Evolutionary conservation across 352 stramenopile species (phyloP).

Genomic region (Thraustochytrium striatum): DNA sequence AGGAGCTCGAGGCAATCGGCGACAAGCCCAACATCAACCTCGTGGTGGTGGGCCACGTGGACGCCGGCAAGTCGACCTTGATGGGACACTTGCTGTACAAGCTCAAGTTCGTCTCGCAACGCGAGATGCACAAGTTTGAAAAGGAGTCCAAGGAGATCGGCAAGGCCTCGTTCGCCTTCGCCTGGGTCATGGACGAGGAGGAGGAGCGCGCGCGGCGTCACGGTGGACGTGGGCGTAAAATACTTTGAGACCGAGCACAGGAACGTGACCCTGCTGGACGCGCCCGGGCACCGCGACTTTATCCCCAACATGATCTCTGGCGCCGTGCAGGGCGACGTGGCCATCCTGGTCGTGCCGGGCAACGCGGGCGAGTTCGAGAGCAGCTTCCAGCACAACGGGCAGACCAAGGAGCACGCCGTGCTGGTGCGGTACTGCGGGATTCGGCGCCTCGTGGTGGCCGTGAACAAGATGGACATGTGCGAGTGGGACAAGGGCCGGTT

Average conservation of each 20-base stretch:
- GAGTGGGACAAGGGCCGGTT: conserved; percentile 73
- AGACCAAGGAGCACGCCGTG: conserved; percentile 95
- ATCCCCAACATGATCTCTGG: conserved; percentile 94
- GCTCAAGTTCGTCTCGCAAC: conserved; percentile 35
- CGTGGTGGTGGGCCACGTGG: conserved; percentile 93
- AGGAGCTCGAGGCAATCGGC: neutral
- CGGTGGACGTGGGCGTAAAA: conserved; percentile 90
- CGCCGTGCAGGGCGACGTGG: conserved; percentile 78
- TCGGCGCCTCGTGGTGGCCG: conserved; percentile 86
- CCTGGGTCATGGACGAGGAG: conserved; percentile 87
- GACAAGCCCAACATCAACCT: conserved; percentile 70
- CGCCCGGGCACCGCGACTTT: conserved; percentile 92
- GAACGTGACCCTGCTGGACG: conserved; percentile 69
- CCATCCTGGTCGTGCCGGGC: conserved; percentile 88
- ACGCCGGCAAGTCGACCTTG: conserved; percentile 94
- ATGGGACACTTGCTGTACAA: conserved; percentile 87
- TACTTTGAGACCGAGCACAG: conserved; percentile 72
- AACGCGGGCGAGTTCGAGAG: conserved; percentile 89
- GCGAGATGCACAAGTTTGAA: conserved; percentile 48
- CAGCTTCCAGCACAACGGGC: conserved; percentile 85
- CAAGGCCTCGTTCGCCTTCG: conserved; percentile 90
- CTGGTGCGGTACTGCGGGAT: conserved; percentile 87
- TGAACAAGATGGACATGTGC: conserved; percentile 96
- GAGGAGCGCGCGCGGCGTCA: conserved; percentile 88
- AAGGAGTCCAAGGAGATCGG: conserved; percentile 65